Conservation (phyloP, 768 basidiomycete genomes). For the Termitomyces sp. region DNA sequence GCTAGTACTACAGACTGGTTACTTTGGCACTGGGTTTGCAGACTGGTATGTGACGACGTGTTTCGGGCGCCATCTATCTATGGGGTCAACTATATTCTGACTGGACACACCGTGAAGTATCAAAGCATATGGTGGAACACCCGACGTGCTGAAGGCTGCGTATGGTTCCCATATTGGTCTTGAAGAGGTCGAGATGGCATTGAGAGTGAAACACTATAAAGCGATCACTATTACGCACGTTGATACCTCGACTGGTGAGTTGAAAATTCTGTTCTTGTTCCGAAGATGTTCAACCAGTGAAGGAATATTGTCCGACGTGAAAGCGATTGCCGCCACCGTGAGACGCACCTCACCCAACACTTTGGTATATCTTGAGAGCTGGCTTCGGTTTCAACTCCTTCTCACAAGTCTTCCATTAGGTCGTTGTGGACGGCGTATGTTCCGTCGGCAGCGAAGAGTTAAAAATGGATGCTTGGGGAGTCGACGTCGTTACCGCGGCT, state of each 20-base stretch:
- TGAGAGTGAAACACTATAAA: constrained; percentile 71
- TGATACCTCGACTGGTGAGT: constrained; percentile 71
- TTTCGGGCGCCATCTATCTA: constrained; percentile 39
- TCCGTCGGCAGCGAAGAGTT: constrained; percentile 91
- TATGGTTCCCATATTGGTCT: constrained; percentile 59
- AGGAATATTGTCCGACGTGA: constrained; percentile 76
- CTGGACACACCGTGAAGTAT: background rate
- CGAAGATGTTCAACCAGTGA: background rate
- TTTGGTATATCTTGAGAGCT: constrained; percentile 36
- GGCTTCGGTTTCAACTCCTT: background rate
- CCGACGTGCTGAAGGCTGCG: constrained; percentile 64
- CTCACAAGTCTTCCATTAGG: constrained; percentile 25
- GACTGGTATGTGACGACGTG: constrained; percentile 52
- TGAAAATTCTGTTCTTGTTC: background rate
- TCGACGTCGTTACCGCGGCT: constrained; percentile 77
- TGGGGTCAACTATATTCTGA: constrained; percentile 16
- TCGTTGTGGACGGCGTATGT: constrained; percentile 84
- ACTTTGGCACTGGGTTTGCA: constrained; percentile 83
- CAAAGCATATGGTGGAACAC: constrained; percentile 69
- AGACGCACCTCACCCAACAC: constrained; percentile 73
- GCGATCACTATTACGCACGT: constrained; percentile 86
- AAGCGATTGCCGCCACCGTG: constrained; percentile 62
- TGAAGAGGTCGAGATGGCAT: constrained; percentile 51
- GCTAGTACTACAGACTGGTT: constrained; percentile 81
- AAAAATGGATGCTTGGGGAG: constrained; percentile 79